Evolutionary conservation across 345 rosid species (phyloP).

Genomic region (Arabis alpina): DNA sequence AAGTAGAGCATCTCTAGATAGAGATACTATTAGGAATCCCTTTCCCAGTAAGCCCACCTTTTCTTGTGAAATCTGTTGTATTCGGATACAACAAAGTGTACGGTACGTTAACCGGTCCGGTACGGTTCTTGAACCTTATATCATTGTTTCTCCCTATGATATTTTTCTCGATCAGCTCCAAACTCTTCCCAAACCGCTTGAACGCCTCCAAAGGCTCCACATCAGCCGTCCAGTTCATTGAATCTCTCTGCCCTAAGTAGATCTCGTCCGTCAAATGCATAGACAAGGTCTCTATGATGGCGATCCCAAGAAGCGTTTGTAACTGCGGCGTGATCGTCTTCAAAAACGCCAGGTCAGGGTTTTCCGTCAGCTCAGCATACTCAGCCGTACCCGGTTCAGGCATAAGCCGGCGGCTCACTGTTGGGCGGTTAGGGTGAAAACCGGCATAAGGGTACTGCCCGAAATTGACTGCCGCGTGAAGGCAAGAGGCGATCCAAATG

Average conservation of each 20-base stretch:
- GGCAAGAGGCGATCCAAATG: constrained; percentile 93
- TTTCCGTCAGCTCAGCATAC: constrained; percentile 56
- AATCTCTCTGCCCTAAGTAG: constrained; percentile 86
- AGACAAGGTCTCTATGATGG: constrained; percentile 82
- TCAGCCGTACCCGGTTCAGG: constrained; percentile 81
- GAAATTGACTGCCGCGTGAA: constrained; percentile 94
- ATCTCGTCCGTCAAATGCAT: constrained; percentile 84
- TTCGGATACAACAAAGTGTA: constrained; percentile 79
- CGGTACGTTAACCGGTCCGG: constrained; percentile 77
- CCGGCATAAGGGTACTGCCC: constrained; percentile 98
- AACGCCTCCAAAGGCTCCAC: constrained; percentile 69
- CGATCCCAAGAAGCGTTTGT: constrained; percentile 82
- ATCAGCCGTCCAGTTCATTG: constrained; percentile 74
- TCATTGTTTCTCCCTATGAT: constrained; percentile 67
- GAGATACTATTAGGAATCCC: constrained; percentile 96
- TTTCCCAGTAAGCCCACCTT: constrained; percentile 75
- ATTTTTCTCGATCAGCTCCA: constrained; percentile 59
- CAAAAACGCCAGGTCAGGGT: constrained; percentile 66
- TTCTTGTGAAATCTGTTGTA: constrained; percentile 62
- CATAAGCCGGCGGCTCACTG: constrained; percentile 88
- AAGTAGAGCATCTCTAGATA: constrained; percentile 44
- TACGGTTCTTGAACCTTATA: constrained; percentile 63
- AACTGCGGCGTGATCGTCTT: constrained; percentile 90
- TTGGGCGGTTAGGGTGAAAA: constrained; percentile 89
- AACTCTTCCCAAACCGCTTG: constrained; percentile 56